These are phyloP conservation scores for Melanogaster broomeanus DNA, from an alignment of 768 basidiomycete species.

Conservation along the genomic window DNA sequence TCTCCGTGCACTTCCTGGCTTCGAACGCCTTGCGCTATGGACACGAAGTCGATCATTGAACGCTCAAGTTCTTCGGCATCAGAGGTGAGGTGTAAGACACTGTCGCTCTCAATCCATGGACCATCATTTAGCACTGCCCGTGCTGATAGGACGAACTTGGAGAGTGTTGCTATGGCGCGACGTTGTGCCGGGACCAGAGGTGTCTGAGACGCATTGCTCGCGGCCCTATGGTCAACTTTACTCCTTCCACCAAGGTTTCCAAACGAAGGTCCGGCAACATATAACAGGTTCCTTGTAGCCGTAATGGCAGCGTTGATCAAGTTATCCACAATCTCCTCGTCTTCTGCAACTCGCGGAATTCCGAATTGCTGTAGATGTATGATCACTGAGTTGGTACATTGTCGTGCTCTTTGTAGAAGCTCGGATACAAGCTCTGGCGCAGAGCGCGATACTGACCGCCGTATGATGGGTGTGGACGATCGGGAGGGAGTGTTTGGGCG, in stretches of 20 bases:
- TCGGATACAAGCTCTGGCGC: constrained; percentile 59
- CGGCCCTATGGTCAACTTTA: constrained; percentile 18
- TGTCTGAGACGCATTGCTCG: constrained; percentile 47
- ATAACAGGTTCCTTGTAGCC: constrained; percentile 70
- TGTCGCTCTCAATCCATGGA: constrained; percentile 23
- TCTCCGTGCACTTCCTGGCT: constrained; percentile 18
- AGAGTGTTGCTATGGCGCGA: constrained; percentile 83
- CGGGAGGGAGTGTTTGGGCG: neutral
- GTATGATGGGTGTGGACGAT: constrained; percentile 30
- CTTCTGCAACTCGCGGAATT: constrained; percentile 46
- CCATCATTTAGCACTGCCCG: constrained; percentile 67
- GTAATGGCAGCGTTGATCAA: constrained; percentile 61
- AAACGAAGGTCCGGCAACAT: constrained; percentile 57
- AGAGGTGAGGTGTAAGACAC: constrained; percentile 53
- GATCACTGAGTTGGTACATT: constrained; percentile 61
- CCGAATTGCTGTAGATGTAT: constrained; percentile 55
- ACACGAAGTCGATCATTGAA: constrained; percentile 65
- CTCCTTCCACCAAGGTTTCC: constrained; percentile 53
- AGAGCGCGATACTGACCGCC: constrained; percentile 52
- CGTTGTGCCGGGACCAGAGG: constrained; percentile 75
- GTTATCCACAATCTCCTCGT: constrained; percentile 59
- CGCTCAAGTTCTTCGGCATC: constrained; percentile 76
- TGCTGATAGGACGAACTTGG: constrained; percentile 83
- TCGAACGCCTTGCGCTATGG: constrained; percentile 53
- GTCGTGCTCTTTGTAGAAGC: constrained; percentile 55